Conservation (phyloP, 108 stramenopile genomes). For the Asterionellopsis glacialis region DNA sequence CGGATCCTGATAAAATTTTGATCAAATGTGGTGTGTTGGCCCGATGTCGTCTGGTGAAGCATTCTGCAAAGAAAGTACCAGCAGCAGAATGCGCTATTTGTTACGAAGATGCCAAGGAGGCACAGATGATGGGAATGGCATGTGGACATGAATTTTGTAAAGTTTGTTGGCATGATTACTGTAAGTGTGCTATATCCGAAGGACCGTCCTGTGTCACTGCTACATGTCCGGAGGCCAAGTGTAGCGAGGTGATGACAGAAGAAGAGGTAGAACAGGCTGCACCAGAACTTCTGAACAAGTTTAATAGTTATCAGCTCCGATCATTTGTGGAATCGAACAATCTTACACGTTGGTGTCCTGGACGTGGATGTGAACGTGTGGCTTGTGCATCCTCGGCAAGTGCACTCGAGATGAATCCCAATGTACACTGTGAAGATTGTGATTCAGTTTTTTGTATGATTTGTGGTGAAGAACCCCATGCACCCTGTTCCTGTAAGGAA, state of each 20-base stretch:
- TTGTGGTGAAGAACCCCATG: constrained; percentile 95
- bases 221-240: constrained; percentile 89
- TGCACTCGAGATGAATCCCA: constrained; percentile 55
- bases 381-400: constrained; percentile 64
- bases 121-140: constrained; percentile 77
- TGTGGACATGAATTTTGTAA: constrained; percentile 95
- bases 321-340: constrained; percentile 92
- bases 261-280: constrained; percentile 58
- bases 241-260: constrained; percentile 84
- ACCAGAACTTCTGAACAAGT: constrained; percentile 56
- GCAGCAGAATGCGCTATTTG: constrained; percentile 69
- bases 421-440: constrained; percentile 70
- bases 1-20: constrained; percentile 57
- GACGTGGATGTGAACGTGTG: constrained; percentile 87
- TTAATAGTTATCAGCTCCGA: constrained; percentile 76
- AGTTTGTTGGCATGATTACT: constrained; percentile 91
- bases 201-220: constrained; percentile 79
- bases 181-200: constrained; percentile 74
- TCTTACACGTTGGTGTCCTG: constrained; percentile 97
- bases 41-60: constrained; percentile 22
- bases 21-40: constrained; percentile 69
- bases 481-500: constrained; percentile 78
- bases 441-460: constrained; percentile 76
- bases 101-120: constrained; percentile 70
- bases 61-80: not conserved